Evolutionary conservation across 345 rosid genomes (phyloP), one percentile per base, ranked within the genome.

Genomic region (Lepidium didymum): DNA sequence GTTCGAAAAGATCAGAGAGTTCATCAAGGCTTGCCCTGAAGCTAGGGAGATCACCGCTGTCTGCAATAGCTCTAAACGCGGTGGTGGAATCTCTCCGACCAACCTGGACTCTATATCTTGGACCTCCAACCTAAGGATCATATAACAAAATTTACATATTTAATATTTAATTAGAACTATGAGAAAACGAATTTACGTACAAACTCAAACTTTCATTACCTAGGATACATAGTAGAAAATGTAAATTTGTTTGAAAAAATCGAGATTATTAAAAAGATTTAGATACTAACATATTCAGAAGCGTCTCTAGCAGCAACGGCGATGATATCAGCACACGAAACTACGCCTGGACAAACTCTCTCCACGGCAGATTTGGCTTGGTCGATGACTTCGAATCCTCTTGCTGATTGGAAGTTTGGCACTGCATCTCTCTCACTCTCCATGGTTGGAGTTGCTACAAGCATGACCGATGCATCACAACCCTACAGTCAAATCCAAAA

Each of bases 301-400:
- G 86, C 81, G 70, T 80, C 86, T 71, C 85, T 77, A 0, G 90
- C 85, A 8, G 91, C 86, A 12, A 88, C 83, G 9, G 85, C 85
- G 0, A 86, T 64, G 7, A 88, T 73, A 65, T 86, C 94, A 2
- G 88, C 88, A 8, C 95, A 86, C 27, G 92, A 86, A 37, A 86
- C 86, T 2, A 84, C 77, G 1, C 87, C 86, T 0, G 86, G 86
- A 58, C 87, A 86, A 0, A 72, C 42, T 5, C 53, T 79, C 41
- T 84, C 86, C 4, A 81, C 73, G 1, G 50, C 74, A 0, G 89
- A 36, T 76, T 88, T 86, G n/a, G 83, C 85, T 4, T 55, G 38
- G 16, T 86, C 87, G 1, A 88, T 81, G 10, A 82, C 87, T 25
- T 78, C 60, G 10, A 50, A 81, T 7, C 90, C 90, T 58, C 84